Base-by-base conservation (phyloP, 2,329 filamentous ascomycete genomes). In the Colletotrichum sp. region DNA sequence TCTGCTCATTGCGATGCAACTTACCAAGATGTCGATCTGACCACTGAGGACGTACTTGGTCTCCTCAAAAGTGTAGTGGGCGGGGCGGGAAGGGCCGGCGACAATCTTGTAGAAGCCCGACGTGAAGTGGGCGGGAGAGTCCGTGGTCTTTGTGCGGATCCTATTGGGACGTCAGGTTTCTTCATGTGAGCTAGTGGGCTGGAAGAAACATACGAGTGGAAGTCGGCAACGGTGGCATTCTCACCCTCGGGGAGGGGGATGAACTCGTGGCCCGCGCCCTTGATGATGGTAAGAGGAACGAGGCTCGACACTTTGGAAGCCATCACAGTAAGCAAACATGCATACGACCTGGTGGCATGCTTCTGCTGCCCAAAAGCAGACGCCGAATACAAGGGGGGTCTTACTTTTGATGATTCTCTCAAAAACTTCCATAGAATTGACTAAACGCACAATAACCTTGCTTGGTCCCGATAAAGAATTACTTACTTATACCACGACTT, bases 31-130 rank as follows among this genome's bases (percentile, higher is more conserved):
- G 1, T 77, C 75, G 4, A 77, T 65, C n/a, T 77, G 75, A 26
- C 75, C 71, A 1, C 24, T 62, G 13, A 77, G 83, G 0, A 82
- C 65, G 18, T 81, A 82, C 52, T 83, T 83, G n/a, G 81, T 81
- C 62, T 83, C 81, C 15, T 83, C 81, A 5, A 82, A 81, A 0
- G 72, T 69, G 55, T 76, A 77, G 12, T 57, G 55, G 7, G 72
- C 72, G 7, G 76, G 76, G 6, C 67, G 57, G 13, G 72, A 18
- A 36, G 76, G 76, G 5, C 76, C 76, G 26, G 73, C 64, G 15
- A 52, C 49, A n/a, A 76, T 77, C 69, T 77, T 77, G 57, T 76
- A 77, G 69, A 77, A 76, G 15, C 49, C 49, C 5, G 70, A 72
- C 3, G 63, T 67, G 24, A 68, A 68, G 26, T 68, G 26, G 5